Conservation (phyloP, 139 green algal species). For the Parachlorella kessleri region DNA sequence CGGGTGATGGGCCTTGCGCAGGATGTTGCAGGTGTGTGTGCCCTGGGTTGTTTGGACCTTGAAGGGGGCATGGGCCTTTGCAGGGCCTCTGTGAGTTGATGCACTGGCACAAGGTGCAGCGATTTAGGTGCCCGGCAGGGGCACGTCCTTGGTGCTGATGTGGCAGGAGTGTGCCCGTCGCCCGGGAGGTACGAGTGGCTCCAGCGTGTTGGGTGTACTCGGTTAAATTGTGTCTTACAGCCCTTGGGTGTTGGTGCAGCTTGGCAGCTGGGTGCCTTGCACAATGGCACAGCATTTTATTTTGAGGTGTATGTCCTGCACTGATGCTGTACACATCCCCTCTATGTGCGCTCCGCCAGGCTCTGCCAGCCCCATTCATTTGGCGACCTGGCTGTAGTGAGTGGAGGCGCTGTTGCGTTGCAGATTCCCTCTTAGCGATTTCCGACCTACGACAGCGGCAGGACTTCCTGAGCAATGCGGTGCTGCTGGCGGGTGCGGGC, state of each 20-base stretch:
- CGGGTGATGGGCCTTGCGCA: constrained; percentile 69
- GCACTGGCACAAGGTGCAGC: not conserved
- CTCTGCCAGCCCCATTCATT: too few relatives aligned
- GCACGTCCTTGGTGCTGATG: not conserved
- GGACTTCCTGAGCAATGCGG: constrained; percentile 38
- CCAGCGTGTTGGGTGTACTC: not conserved
- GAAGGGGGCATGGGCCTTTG: too few relatives aligned
- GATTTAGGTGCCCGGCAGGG: not conserved
- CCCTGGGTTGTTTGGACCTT: too few relatives aligned
- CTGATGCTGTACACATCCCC: not conserved
- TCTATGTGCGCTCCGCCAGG: not conserved
- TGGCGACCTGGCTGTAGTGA: too few relatives aligned
- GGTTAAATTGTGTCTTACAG: not conserved
- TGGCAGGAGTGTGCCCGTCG: not conserved
- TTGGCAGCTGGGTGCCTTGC: too few relatives aligned
- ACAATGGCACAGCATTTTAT: too few relatives aligned
- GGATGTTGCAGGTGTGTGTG: constrained; percentile 61
- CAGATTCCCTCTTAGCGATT: not conserved
- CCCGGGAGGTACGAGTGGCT: too few relatives aligned
- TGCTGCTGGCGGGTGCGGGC: constrained; percentile 59
- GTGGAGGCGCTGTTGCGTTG: too few relatives aligned
- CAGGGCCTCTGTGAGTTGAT: too few relatives aligned
- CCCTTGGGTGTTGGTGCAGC: too few relatives aligned
- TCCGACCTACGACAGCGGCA: not conserved
- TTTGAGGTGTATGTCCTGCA: too few relatives aligned